Evolutionary conservation across 345 rosid species (phyloP).

Genomic region (Heritiera fomes): DNA sequence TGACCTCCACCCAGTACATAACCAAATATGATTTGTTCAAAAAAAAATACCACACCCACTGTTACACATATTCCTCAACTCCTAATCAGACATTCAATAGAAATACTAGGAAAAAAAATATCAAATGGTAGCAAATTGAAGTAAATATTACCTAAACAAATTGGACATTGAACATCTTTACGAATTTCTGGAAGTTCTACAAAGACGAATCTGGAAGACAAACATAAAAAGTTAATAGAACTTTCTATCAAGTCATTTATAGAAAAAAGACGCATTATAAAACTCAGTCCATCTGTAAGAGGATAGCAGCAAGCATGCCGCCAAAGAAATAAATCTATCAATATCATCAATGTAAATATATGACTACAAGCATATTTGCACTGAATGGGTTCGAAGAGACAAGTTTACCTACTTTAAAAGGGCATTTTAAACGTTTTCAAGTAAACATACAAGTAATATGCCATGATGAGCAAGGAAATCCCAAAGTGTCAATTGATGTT

Average conservation of each 20-base stretch:
- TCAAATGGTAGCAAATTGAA: background rate
- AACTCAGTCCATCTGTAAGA: background rate
- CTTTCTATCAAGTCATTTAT: background rate
- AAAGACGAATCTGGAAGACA: conserved; percentile 59
- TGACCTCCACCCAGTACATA: background rate
- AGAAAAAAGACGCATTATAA: conserved; percentile 5
- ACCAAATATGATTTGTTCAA: background rate
- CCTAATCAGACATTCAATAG: background rate
- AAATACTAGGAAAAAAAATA: background rate
- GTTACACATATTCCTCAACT: background rate
- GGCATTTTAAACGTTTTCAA: background rate
- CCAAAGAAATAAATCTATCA: background rate
- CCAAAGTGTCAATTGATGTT: background rate
- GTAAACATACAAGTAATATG: background rate
- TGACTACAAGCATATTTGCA: background rate
- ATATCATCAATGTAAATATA: conserved; percentile 8
- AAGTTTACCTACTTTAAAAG: background rate
- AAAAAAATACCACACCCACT: background rate
- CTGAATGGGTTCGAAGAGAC: background rate
- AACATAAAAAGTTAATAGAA: conserved; percentile 22
- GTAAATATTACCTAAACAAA: conserved; percentile 66
- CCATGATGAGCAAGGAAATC: background rate
- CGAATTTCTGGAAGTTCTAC: conserved; percentile 71
- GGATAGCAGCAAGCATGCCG: background rate
- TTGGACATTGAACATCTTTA: conserved; percentile 86